Evolutionary conservation across 805 yeast species (phyloP).

Genomic region (Limtongia smithiae): DNA sequence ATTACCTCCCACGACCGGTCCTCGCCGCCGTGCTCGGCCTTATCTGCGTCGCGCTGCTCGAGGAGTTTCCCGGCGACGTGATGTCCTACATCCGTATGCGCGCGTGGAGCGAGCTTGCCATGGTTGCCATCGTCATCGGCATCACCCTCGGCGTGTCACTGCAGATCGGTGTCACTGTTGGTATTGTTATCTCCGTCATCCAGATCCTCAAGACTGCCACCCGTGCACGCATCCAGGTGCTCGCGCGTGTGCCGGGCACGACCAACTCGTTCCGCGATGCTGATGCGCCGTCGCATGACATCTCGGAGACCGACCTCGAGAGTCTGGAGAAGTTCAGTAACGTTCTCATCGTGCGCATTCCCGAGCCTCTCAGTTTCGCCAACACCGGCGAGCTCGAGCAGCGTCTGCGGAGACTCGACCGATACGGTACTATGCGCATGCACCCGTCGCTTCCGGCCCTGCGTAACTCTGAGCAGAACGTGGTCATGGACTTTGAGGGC

Average conservation of each 20-base stretch:
- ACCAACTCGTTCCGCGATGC: conserved; percentile 63
- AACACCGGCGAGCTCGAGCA: conserved; percentile 73
- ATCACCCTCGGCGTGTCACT: conserved; percentile 71
- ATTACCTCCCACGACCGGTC: conserved; percentile 73
- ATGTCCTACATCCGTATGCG: conserved; percentile 65
- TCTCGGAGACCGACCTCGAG: conserved; percentile 40
- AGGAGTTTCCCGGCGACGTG: conserved; percentile 80
- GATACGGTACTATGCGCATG: conserved; percentile 65
- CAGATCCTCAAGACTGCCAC: conserved; percentile 79
- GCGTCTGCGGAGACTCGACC: conserved; percentile 65
- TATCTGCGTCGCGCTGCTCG: conserved; percentile 72
- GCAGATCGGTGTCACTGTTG: conserved; percentile 87
- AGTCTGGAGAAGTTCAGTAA: conserved; percentile 57
- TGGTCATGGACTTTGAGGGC: conserved; percentile 76
- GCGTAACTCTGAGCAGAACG: conserved; percentile 48
- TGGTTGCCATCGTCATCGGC: conserved; percentile 60
- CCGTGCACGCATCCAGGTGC: conserved; percentile 75
- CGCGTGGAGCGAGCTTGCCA: conserved; percentile 73
- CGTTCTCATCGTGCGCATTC: conserved; percentile 71
- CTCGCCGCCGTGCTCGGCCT: conserved; percentile 74
- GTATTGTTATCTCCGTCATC: conserved; percentile 73
- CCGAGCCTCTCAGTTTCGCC: conserved; percentile 87
- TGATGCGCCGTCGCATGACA: conserved; percentile 40
- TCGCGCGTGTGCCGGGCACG: conserved; percentile 59
- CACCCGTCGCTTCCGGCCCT: conserved; percentile 70